Base-by-base conservation (phyloP, 1,139 yeast species). In the Saccharomycopsis hybrid region DNA sequence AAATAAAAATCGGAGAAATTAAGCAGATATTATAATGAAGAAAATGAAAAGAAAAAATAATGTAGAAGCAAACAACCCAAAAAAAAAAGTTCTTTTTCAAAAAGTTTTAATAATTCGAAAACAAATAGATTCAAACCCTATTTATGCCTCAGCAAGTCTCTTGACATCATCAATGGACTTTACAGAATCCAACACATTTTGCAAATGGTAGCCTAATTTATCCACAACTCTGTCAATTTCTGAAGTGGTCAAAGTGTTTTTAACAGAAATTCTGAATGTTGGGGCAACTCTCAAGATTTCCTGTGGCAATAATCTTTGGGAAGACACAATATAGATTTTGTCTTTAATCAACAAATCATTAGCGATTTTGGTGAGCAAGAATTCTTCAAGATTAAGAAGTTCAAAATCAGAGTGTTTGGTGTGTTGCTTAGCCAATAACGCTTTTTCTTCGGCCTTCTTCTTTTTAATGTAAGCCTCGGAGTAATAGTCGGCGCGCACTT, bases 221-320 rank as follows among this genome's bases (percentile, higher is more conserved):
- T 36, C 42, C 8, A 46, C 42, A 5, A 43, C 41, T 25, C 52
- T 40, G 35, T 62, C 62, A 46, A 76, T 62, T 54, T 78, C 82
- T 5, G 60, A 58, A 31, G 55, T 55, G 1, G 70, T 59, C 27
- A 72, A 70, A 4, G 71, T 73, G 30, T 64, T 61, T 58, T 68
- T 74, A 35, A 76, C 59, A 53, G 70, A 68, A 9, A 78, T 59
- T 54, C 74, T 65, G 52, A 78, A 69, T 54, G 72, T 77, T 2
- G 84, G 84, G 42, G 66, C 63, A 37, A 77, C 70, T 2, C 84
- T 81, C 50, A 77, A 67, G 55, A 74, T 65, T 59, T 78, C 84
- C 57, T 76, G 82, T 53, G 73, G 77, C 50, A 77, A 65, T n/a
- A 77, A 63, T 53, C 71, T 64, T 55, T 77, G 77, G 1, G 79